Base-by-base conservation (phyloP, 2,329 filamentous ascomycete species). In the Epichloe elymi region DNA sequence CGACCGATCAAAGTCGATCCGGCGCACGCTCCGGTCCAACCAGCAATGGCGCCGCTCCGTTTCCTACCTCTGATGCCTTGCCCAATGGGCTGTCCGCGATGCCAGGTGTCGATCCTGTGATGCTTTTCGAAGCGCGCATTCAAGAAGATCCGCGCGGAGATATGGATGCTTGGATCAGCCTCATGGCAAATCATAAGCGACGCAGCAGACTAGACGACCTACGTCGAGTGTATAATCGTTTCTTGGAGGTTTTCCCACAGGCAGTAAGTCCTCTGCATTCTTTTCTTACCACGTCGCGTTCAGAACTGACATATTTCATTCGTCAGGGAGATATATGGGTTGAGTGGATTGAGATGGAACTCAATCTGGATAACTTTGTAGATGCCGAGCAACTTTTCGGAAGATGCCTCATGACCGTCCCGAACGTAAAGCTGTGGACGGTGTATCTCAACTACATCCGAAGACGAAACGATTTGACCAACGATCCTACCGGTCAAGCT, bases 361-460 rank as follows among this genome's bases (percentile, higher is more conserved):
- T 94, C 33, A 84, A 88, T 56, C 75, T 89, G 52, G 88, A 95
- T 60, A 87, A 95, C 56, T 85, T 93, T 54, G 75, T 77, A 52
- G 80, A 81, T 45, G 83, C 94, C 15, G 91, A 96, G 66, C 76
- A 82, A 49, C 83, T 98, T 20, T 95, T 98, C 65, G 82, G 80
- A 56, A 80, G 82, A 58, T 89, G 86, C 35, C 78, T 98, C 39
- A 76, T 88, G 58, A 79, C 79, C 8, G 83, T 93, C 19, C 84
- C 87, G 11, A 87, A 91, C 63, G 85, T 97, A 39, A 80, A 86
- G 55, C 78, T 98, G 19, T 98, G 90, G 88, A 88, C 86, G 6
- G 79, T 89, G 35, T 98, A 98, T 65, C 80, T 98, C 55, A 89
- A 96, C 67, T 96, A 97, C 65, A 87, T 97, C 55, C 88, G 93